Percentiles rank a stretch among this genome's conserved stretches.
These are phyloP conservation scores for Mycena galericulata DNA, from an alignment of 768 basidiomycete genomes.

Conservation along the genomic window DNA sequence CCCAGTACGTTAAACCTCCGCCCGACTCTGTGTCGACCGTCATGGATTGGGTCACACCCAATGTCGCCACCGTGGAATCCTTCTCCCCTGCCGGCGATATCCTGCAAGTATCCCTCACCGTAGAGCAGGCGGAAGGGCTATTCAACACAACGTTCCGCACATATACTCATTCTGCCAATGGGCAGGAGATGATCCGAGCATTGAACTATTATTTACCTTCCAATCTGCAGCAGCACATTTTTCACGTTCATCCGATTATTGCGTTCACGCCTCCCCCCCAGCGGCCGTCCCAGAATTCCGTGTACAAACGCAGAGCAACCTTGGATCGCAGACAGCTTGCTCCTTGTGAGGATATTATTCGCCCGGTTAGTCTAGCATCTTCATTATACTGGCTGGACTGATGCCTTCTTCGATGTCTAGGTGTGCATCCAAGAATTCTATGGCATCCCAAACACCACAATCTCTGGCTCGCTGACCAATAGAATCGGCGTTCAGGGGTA, in stretches of 20 bases:
- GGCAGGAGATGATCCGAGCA: conserved; percentile 8
- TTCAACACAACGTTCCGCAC: conserved; percentile 11
- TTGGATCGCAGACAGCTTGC: conserved; percentile 19
- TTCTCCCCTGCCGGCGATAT: conserved; percentile 25
- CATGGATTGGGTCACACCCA: conserved; percentile 17
- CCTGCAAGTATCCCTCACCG: conserved; percentile 17
- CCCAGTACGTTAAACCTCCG: conserved; percentile 9
- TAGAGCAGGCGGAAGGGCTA: conserved; percentile 10
- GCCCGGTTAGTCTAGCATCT: conserved; percentile 11
- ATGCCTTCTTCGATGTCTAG: conserved; percentile 9
- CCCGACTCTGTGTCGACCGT: conserved; percentile 11
- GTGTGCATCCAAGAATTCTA: conserved; percentile 23
- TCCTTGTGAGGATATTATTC: conserved; percentile 24
- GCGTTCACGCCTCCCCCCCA: conserved; percentile 13
- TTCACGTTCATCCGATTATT: conserved; percentile 18
- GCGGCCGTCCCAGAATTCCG: not conserved
- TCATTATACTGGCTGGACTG: not conserved
- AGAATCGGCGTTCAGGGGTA: conserved; percentile 22
- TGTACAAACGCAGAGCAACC: conserved; percentile 8
- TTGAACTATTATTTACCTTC: conserved; percentile 15
- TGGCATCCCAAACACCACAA: conserved; percentile 22
- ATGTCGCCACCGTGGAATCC: conserved; percentile 12
- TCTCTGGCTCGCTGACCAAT: conserved; percentile 19
- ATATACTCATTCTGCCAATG: not conserved
- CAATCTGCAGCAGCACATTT: conserved; percentile 10